phyloP scores from a whole-genome alignment of 352 stramenopile species.

The Pythium phragmitis region DNA sequence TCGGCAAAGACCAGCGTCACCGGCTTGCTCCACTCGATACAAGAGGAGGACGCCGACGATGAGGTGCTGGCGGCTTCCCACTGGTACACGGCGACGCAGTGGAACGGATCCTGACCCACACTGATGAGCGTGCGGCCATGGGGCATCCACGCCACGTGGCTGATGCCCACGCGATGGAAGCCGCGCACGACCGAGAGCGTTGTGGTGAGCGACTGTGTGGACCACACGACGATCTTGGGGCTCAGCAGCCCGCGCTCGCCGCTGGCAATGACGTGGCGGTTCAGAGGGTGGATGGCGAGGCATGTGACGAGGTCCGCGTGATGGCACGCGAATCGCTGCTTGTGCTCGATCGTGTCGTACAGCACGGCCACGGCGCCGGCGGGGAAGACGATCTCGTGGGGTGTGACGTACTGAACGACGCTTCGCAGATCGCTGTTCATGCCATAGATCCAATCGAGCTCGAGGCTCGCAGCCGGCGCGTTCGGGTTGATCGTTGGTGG shows the following conservation, averaged over 20 bases:
- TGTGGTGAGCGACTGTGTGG: slow-evolving; percentile 33
- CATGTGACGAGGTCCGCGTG: slow-evolving; percentile 63
- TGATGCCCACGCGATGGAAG: slow-evolving; percentile 66
- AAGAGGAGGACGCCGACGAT: slow-evolving; percentile 5
- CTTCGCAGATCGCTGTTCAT: slow-evolving; percentile 71
- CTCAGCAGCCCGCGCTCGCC: slow-evolving; percentile 47
- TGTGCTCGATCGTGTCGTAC: slow-evolving; percentile 73
- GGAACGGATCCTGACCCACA: slow-evolving; percentile 63
- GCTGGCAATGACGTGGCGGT: slow-evolving; percentile 50
- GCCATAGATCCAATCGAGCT: slow-evolving; percentile 80
- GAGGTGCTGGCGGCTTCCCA: slow-evolving; percentile 46
- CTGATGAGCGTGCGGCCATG: slow-evolving; percentile 65
- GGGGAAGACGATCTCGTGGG: slow-evolving; percentile 62
- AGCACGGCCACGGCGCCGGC: slow-evolving; percentile 59
- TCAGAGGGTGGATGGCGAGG: slow-evolving; percentile 54
- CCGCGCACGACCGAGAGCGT: slow-evolving; percentile 63
- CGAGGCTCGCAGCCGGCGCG: slow-evolving; percentile 55
- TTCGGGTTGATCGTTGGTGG: slow-evolving; percentile 50
- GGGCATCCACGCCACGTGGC: slow-evolving; percentile 71
- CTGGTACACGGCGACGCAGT: slow-evolving; percentile 79
- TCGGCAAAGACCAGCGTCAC: slow-evolving; percentile 55
- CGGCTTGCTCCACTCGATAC: slow-evolving; percentile 54
- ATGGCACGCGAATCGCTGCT: slow-evolving; percentile 62
- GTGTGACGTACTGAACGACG: slow-evolving; percentile 59
- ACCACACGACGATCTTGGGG: slow-evolving; percentile 76